Conservation (phyloP, 495 filamentous ascomycete genomes). For the Lindgomyces ingoldianus region DNA sequence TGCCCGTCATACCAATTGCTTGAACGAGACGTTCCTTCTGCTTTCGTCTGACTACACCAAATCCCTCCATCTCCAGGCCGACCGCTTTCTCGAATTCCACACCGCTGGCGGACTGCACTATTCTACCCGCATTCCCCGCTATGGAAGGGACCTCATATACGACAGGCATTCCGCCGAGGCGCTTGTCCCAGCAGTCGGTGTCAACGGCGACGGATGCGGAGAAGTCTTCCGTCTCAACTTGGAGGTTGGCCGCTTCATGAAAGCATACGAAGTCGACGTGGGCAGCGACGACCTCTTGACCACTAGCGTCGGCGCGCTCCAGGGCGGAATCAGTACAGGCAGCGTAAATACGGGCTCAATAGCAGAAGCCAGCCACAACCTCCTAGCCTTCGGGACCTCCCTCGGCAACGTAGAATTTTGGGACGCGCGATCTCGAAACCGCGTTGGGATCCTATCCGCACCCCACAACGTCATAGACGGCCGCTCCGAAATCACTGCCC, state of each 20-base stretch:
- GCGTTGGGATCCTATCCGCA: constrained; percentile 69
- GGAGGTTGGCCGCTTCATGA: constrained; percentile 87
- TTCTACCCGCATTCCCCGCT: constrained; percentile 81
- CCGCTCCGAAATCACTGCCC: constrained; percentile 76
- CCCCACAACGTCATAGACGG: constrained; percentile 47
- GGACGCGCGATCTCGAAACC: constrained; percentile 79
- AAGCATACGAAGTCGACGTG: constrained; percentile 76
- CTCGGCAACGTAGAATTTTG: constrained; percentile 95
- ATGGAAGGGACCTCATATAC: constrained; percentile 86
- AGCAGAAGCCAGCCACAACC: constrained; percentile 85
- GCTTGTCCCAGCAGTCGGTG: constrained; percentile 81
- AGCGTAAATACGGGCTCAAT: constrained; percentile 87
- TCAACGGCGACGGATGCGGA: constrained; percentile 78
- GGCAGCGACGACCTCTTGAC: constrained; percentile 75
- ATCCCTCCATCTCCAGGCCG: constrained; percentile 87
- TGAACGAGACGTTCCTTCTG: constrained; percentile 92
- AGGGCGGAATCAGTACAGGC: constrained; percentile 79
- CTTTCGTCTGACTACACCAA: constrained; percentile 95
- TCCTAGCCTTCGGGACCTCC: constrained; percentile 93
- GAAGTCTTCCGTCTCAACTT: constrained; percentile 93
- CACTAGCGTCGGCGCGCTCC: constrained; percentile 64
- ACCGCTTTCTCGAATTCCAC: constrained; percentile 91
- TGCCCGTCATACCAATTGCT: constrained; percentile 83
- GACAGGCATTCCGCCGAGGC: constrained; percentile 84
- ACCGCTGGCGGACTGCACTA: constrained; percentile 88